phyloP scores from a whole-genome alignment of 306 rosid species.

The Geum urbanum region DNA sequence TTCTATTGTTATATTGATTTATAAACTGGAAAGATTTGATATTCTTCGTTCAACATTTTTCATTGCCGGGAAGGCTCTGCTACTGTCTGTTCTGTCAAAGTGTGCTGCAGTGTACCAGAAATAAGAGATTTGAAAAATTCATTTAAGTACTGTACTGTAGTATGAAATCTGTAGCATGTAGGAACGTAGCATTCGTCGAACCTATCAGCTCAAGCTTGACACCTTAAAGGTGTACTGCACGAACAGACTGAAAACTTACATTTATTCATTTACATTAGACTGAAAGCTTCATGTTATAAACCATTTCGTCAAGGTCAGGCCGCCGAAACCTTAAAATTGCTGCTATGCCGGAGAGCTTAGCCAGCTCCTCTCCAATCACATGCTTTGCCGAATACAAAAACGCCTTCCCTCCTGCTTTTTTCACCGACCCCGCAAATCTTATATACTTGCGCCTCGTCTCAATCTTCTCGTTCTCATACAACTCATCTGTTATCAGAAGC shows the following conservation, averaged over 20 bases:
- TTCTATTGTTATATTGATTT: neutral
- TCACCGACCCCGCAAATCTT: neutral
- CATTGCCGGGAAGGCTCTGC: too few species aligned
- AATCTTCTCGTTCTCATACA: neutral
- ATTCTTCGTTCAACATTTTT: neutral
- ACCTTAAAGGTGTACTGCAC: too few species aligned
- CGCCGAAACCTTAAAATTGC: conserved; percentile 4
- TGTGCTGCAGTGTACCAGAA: too few species aligned
- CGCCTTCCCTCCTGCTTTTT: neutral
- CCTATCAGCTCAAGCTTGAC: too few species aligned
- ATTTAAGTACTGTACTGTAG: too few species aligned
- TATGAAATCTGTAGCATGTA: too few species aligned
- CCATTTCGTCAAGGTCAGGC: neutral
- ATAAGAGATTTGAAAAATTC: too few species aligned
- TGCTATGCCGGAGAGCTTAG: conserved; percentile 1
- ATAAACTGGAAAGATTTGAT: neutral
- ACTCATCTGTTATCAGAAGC: neutral
- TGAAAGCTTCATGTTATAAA: neutral
- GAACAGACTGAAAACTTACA: too few species aligned
- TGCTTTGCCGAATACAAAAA: neutral
- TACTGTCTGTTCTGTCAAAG: too few species aligned
- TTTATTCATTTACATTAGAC: too few species aligned
- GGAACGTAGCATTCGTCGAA: too few species aligned
- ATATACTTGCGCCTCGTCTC: neutral
- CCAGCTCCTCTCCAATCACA: neutral